Base-by-base conservation (phyloP, 2,329 filamentous ascomycete genomes). In the Phyllosticta citrichinensis region DNA sequence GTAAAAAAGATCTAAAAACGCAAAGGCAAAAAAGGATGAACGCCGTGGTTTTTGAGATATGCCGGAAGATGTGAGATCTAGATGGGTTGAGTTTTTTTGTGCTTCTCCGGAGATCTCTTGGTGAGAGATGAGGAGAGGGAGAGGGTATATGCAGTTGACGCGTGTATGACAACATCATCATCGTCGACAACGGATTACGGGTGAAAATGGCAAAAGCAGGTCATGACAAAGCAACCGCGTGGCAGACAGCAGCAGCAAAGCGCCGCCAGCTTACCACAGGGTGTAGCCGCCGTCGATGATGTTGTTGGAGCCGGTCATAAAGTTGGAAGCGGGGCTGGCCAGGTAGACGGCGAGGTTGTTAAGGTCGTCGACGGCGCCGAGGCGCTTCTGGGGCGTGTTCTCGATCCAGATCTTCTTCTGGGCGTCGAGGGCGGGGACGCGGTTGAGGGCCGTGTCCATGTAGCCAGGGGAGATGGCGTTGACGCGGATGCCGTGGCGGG, bases 401-500 rank as follows among this genome's bases (percentile, higher is more conserved):
- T 82, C 83, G 68, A 83, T 84, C 88, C 88, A 91, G 74, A 90
- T 88, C 76, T 86, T 87, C 84, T 91, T 91, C 80, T 91, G 87
- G 55, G 86, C 87, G 65, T 91, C 87, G 20, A 91, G 84, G 50
- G 86, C 86, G 22, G 87, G 87, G 8, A 89, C 87, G 63, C 86
- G 85, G 82, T 91, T 92, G 64, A 91, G 80, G 5, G 86, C 87
- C 5, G 89, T 94, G 78, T 92, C 88, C 86, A 93, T 92, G 79
- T 93, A 93, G 30, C 89, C 89, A 20, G 89, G 89, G 6, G 86
- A 89, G 75, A 93, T 91, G 74, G 84, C 87, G 81, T 94, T 94
- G 69, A 92, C 88, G 47, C 89, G 86, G 70, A 93, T 91, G 67
- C 82, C 81, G 75, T 90, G 82, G 76, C 89, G 87, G 69, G 89